Evolutionary conservation across 192 early-diverging fungal genomes (phyloP), one percentile per base, ranked within the genome.

Genomic region (Chytriomyces sp.): DNA sequence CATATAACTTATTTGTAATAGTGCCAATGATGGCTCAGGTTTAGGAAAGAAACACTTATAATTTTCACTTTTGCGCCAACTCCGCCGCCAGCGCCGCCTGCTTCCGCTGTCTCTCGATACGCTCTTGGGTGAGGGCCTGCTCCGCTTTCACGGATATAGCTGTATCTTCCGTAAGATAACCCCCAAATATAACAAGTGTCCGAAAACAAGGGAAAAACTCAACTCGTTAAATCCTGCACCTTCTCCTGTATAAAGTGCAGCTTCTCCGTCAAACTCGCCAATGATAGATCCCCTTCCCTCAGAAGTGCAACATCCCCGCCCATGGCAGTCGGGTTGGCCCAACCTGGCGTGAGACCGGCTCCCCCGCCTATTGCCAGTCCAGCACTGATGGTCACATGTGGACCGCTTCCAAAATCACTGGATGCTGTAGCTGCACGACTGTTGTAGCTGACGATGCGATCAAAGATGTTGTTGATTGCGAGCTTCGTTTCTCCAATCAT

Each of bases 401-500:
- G 37, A 56, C 14, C 22, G 55, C 55, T 39, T 34, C 55, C 52
- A n/a, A 34, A 38, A n/a, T 44, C 56, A 17, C 40, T 30, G 57
- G 19, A 22, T 17, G 67, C 19, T 17, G 58, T 17, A 36, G 60
- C 54, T 17, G 38, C 30, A 22, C 30, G 31, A 34, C 56, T 26
- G 25, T 40, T 63, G 74, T 70, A 40, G 31, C 36, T 52, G 30
- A 63, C 36, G 32, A 85, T 66, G 7, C 85, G 79, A 38, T 87
- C 82, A 60, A 72, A 85, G 52, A 88, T 79, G 73, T 88, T 84
- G 78, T 84, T 79, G 39, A 88, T 88, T n/a, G 86, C 86, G 8
- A 88, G 73, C 55, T 88, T 88, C 4, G 84, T 81, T 56, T 85
- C 86, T 33, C 79, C 71, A 10, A 88, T 74, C 65, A 85, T 79